Evolutionary conservation across 495 filamentous ascomycete genomes (phyloP), one percentile per base, ranked within the genome.

Genomic region (Aspergillus funiculosus): DNA sequence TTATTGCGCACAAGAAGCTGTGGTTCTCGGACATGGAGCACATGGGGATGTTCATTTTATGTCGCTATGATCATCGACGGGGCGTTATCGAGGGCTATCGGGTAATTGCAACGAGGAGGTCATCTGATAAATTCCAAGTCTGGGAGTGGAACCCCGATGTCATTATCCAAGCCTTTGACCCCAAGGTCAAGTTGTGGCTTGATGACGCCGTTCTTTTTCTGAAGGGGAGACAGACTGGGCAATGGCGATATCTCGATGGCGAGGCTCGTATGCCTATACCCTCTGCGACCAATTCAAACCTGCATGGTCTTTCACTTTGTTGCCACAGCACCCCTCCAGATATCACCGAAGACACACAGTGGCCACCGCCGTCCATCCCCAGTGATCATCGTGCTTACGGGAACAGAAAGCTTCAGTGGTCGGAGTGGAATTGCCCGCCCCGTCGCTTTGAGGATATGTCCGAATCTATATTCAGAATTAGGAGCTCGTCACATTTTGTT

Each of bases 61-160:
- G 77, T 20, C 80, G 83, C 0, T 96, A 89, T 54, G 79, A 94
- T 59, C 68, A 79, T 14, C 69, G 76, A 13, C 67, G 76, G 10
- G 85, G 82, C 8, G 80, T 81, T 46, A 94, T 97, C 44, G 86
- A 90, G 58, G 86, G 77, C 21, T 88, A 89, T 62, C 77, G 80
- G n/a, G 64, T 95, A 0, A 66, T 89, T 6, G 87, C 85, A 11
- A 70, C 80, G 35, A 71, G 79, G 18, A 61, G 66, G 1, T 46
- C 32, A 3, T 68, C 74, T 17, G n/a, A n/a, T n/a, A 67, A 63
- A n/a, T 73, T 79, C 18, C 60, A 79, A 41, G 53, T 67, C 10
- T 92, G 85, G 85, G 63, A 75, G 46, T 72, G 71, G 38, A 74
- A 91, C 44, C 69, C 71, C 8, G 66, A 80, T n/a, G 83, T 90